Evolutionary conservation across 352 stramenopile genomes (phyloP), one percentile per base, ranked within the genome.

Genomic region (Pythium vanterpoolii): DNA sequence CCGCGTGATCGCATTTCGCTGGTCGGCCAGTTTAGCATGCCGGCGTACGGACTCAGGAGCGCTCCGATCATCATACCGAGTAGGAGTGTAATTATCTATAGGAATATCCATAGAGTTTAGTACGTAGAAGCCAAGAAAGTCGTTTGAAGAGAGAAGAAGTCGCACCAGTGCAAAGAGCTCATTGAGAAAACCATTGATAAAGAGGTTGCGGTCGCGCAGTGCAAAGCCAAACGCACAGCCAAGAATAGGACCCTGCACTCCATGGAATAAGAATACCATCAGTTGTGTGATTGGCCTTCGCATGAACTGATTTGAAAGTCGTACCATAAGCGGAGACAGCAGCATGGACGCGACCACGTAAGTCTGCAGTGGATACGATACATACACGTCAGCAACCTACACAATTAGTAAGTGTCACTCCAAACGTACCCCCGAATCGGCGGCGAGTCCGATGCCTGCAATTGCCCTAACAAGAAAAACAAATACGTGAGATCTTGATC

Each of bases 301-400:
- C 11, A 6, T 11, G 31, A 36, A 42, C 10, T 13, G 34, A 5
- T 7, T 4, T 11, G 11, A 6, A 42, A 5, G 14, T 5, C 14
- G 14, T 3, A 93, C 85, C 86, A 95, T 95, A 43, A 95, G 64
- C 1, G 86, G 86, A 1, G 83, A 93, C 9, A 95, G 60, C n/a
- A 95, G 71, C 86, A 95, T 95, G 0, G 86, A 95, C 10, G 86
- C 86, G 16, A 95, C 86, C 33, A 93, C 79, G 59, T 90, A 92
- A 4, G 82, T 91, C 82, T 93, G 50, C 23, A 51, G 1, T 36
- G 52, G 27, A 4, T 34, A 9, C 28, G 48, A 51, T 38, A 7
- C 0, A 42, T 11, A 28, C 16, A 7, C n/a, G 18, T 7, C 36
- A 38, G 42, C 14, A 31, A 38, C 24, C 16, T 42, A 19, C 11